These are phyloP conservation scores for Floccularia luteovirens DNA, from an alignment of 768 basidiomycete genomes.

Conservation along the genomic window DNA sequence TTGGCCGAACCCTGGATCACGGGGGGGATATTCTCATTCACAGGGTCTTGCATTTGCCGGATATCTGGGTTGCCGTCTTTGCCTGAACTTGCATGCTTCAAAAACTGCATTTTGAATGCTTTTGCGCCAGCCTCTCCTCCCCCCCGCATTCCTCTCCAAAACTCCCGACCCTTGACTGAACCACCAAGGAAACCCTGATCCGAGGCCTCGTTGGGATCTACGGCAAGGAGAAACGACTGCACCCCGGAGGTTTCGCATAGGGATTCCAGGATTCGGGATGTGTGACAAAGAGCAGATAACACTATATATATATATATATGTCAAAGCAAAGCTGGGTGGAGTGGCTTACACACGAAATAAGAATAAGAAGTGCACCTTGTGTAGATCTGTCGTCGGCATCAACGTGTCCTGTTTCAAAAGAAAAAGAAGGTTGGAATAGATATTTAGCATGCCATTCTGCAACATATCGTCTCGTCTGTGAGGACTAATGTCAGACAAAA, in stretches of 20 bases:
- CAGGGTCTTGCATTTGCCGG: conserved; percentile 8
- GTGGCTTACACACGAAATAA: too few species aligned
- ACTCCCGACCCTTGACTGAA: conserved; percentile 51
- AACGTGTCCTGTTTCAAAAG: background rate
- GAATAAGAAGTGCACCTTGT: conserved; percentile 2
- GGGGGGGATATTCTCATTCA: conserved; percentile 11
- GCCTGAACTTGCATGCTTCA: conserved; percentile 13
- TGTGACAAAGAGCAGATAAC: conserved; percentile 34
- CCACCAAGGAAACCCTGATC: conserved; percentile 61
- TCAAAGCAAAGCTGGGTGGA: too few species aligned
- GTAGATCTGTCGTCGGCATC: background rate
- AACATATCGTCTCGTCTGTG: conserved; percentile 40
- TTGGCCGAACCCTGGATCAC: conserved; percentile 19
- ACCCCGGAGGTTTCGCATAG: conserved; percentile 40
- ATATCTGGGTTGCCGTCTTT: background rate
- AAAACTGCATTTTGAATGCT: conserved; percentile 42
- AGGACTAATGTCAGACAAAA: conserved; percentile 14
- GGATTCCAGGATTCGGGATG: conserved; percentile 48
- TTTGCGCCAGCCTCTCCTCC: conserved; percentile 53
- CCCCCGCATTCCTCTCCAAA: conserved; percentile 53
- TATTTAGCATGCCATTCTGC: conserved; percentile 60
- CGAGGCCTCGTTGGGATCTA: conserved; percentile 38
- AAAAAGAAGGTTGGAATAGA: conserved; percentile 32
- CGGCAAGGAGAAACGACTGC: conserved; percentile 56
- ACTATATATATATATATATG: too few species aligned